Evolutionary conservation across 495 filamentous ascomycete genomes (phyloP).

Genomic region (Pyrenula aspistea): DNA sequence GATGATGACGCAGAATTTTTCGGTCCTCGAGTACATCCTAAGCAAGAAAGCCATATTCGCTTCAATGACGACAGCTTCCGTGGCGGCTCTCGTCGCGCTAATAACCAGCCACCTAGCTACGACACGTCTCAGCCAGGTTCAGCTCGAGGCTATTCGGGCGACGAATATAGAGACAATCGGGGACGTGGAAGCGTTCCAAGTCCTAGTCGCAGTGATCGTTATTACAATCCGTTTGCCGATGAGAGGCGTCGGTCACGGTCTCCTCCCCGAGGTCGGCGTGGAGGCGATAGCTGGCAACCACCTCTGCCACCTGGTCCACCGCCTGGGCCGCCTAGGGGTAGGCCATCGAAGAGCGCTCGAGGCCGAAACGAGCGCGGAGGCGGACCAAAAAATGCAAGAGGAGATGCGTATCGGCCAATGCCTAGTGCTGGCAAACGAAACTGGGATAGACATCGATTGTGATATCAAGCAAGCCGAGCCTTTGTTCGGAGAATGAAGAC

Average conservation of each 20-base stretch:
- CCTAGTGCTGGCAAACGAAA: conserved; percentile 22
- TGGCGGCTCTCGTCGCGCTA: background rate
- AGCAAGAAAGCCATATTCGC: background rate
- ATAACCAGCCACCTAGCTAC: conserved; percentile 10
- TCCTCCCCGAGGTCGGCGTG: conserved; percentile 11
- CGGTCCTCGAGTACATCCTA: background rate
- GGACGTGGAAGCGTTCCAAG: no score
- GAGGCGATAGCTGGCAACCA: conserved; percentile 15
- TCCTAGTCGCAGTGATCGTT: conserved; percentile 9
- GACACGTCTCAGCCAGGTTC: conserved; percentile 14
- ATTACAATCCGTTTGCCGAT: conserved; percentile 7
- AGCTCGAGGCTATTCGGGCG: conserved; percentile 1
- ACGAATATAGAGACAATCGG: conserved; percentile 1
- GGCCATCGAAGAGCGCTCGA: conserved; percentile 4
- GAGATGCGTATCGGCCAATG: conserved; percentile 20
- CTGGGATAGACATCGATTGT: conserved; percentile 22
- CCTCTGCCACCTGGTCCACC: conserved; percentile 3
- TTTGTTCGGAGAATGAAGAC: no score
- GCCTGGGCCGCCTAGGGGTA: background rate
- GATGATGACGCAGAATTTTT: background rate
- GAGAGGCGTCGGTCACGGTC: conserved; percentile 12
- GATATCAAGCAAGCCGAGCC: no score
- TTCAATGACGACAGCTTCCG: background rate
- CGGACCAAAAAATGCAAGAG: conserved; percentile 4
- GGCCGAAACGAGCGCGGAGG: conserved; percentile 11